Conservation (phyloP, 2,329 filamentous ascomycete species). For the Rhynchosporium graminicola region DNA sequence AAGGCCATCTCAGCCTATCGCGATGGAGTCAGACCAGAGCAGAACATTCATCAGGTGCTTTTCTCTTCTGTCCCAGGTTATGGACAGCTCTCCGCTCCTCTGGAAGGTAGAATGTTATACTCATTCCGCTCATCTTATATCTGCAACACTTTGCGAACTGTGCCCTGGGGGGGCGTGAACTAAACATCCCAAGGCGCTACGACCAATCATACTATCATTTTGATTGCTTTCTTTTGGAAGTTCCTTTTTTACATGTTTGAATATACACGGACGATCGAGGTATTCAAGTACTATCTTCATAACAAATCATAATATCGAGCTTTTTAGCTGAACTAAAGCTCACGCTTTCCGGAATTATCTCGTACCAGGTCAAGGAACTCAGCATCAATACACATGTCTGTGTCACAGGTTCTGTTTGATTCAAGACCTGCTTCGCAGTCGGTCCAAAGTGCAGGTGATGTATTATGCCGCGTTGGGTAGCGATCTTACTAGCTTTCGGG, state of each 20-base stretch:
- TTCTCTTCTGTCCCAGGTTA: not conserved
- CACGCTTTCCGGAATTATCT: not conserved
- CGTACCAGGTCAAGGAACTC: not conserved
- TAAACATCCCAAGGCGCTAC: not conserved
- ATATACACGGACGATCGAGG: not conserved
- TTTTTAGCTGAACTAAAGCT: not conserved
- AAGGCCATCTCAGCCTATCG: slow-evolving; percentile 3
- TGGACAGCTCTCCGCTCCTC: slow-evolving; percentile 2
- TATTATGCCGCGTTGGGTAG: not conserved
- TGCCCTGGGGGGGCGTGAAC: not conserved
- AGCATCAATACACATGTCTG: not conserved
- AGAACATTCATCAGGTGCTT: not conserved
- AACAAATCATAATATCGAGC: not conserved
- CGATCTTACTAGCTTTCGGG: not conserved
- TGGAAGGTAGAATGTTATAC: not conserved
- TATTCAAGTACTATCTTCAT: not conserved
- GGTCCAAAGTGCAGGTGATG: too few relatives aligned
- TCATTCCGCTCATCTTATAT: not conserved
- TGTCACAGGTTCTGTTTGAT: not conserved
- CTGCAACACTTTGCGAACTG: not conserved
- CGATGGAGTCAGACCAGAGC: not conserved
- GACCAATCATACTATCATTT: not conserved
- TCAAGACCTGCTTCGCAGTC: not conserved
- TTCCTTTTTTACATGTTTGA: too few relatives aligned
- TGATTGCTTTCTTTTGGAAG: too few relatives aligned